A percentile compares a stretch with the other conserved stretches of the same genome.
Conservation (phyloP, 345 rosid genomes). For the Litchi chinensis region DNA sequence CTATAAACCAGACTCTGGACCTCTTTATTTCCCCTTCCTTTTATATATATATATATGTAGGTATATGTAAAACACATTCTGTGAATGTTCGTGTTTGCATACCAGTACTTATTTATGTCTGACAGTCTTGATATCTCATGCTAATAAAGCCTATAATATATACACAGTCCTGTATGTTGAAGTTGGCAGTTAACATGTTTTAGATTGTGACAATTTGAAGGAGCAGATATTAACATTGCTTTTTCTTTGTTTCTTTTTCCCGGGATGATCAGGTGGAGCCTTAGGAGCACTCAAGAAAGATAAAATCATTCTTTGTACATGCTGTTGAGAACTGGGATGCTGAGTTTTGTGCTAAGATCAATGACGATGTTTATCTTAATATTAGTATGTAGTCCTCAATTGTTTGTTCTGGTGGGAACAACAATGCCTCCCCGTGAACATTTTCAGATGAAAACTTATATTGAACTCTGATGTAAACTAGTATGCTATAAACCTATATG, state of each 20-base stretch:
- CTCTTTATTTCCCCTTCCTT: background rate
- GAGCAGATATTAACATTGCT: background rate
- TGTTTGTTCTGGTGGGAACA: constrained; percentile 11
- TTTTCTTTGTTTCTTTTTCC: constrained; percentile 11
- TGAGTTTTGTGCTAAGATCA: constrained; percentile 73
- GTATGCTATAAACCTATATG: background rate
- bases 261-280: constrained; percentile 67
- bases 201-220: background rate
- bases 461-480: background rate
- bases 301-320: constrained; percentile 46
- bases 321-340: constrained; percentile 73
- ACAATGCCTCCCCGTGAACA: background rate
- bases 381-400: constrained; percentile 49
- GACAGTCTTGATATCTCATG: background rate
- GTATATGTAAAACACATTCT: background rate
- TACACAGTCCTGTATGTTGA: background rate
- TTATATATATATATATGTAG: no score
- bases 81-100: no score
- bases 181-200: constrained; percentile 16
- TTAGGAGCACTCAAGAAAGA: constrained; percentile 54
- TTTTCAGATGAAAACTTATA: background rate
- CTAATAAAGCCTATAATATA: background rate
- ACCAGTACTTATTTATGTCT: background rate
- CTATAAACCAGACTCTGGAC: background rate
- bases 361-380: constrained; percentile 78